Evolutionary conservation across 2,329 filamentous ascomycete species (phyloP).

Genomic region (Keithomyces neogunnii): DNA sequence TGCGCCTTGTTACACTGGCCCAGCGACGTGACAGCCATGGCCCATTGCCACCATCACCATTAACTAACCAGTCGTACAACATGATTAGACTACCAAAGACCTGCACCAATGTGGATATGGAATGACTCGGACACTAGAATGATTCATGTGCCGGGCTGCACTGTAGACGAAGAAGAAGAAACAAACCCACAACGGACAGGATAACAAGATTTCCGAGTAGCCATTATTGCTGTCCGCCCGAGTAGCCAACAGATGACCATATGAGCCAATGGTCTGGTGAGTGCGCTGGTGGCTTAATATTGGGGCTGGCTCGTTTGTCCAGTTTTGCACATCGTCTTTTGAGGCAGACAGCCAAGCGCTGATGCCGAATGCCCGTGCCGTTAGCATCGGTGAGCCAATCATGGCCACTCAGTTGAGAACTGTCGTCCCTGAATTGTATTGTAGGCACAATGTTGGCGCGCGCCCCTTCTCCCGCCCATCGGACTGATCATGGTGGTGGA

Average conservation of each 20-base stretch:
- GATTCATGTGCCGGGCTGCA: neutral
- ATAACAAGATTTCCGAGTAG: neutral
- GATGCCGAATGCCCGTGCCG: neutral
- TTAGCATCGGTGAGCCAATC: neutral
- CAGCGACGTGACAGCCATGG: neutral
- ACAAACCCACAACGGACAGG: neutral
- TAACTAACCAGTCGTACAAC: neutral
- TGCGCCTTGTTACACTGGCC: neutral
- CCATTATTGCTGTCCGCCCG: too few species aligned
- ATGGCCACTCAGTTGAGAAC: too few species aligned
- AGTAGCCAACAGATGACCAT: neutral
- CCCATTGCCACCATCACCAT: neutral
- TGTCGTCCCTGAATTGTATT: too few species aligned
- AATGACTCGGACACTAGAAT: neutral
- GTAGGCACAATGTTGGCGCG: too few species aligned
- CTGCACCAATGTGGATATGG: conserved; percentile 2
- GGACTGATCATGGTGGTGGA: too few species aligned
- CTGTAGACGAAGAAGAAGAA: neutral
- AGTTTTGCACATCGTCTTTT: neutral
- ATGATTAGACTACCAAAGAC: neutral
- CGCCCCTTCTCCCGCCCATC: too few species aligned
- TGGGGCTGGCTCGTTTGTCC: neutral
- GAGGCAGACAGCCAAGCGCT: neutral
- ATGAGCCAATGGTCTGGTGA: neutral
- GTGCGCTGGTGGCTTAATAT: neutral